Percentiles rank a stretch among this genome's conserved stretches.
Evolutionary conservation across 2,329 filamentous ascomycete species (phyloP).

Genomic region (Ambrosiella cleistominuta): DNA sequence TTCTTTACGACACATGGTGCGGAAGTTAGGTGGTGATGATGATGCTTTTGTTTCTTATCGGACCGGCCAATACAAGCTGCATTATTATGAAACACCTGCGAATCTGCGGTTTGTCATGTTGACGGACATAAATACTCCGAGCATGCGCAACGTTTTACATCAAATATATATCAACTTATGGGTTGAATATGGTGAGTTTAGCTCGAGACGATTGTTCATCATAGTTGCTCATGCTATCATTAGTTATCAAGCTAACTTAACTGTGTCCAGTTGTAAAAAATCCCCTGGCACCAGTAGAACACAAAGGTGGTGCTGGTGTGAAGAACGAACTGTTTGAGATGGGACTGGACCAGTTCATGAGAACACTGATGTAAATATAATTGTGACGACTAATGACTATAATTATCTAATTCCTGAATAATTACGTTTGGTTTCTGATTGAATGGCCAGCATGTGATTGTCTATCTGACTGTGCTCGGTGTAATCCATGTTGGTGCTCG

Average conservation of each 20-base stretch:
- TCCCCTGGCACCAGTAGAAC: constrained; percentile 49
- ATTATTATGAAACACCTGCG: constrained; percentile 96
- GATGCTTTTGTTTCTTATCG: constrained; percentile 91
- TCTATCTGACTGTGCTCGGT: not conserved
- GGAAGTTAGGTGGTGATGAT: constrained; percentile 83
- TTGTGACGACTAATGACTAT: constrained; percentile 7
- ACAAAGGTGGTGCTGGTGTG: constrained; percentile 50
- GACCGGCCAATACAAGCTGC: constrained; percentile 89
- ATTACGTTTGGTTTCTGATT: not conserved
- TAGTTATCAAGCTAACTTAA: not conserved
- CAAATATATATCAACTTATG: constrained; percentile 98
- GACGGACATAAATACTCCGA: constrained; percentile 74
- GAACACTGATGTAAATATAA: constrained; percentile 38
- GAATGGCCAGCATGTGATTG: not conserved
- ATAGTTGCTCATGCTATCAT: not conserved
- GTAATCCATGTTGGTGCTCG: not conserved
- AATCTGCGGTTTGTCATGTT: constrained; percentile 94
- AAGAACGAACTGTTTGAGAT: constrained; percentile 55
- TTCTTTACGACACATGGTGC: constrained; percentile 88
- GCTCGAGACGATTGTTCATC: not conserved
- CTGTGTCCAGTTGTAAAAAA: constrained; percentile 46
- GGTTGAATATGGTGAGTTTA: constrained; percentile 67
- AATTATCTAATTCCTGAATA: not conserved
- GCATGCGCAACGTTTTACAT: constrained; percentile 84
- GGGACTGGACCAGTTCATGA: constrained; percentile 60